These are phyloP conservation scores for Dalbergia oliveri DNA, from an alignment of 306 rosid genomes.

Conservation along the genomic window DNA sequence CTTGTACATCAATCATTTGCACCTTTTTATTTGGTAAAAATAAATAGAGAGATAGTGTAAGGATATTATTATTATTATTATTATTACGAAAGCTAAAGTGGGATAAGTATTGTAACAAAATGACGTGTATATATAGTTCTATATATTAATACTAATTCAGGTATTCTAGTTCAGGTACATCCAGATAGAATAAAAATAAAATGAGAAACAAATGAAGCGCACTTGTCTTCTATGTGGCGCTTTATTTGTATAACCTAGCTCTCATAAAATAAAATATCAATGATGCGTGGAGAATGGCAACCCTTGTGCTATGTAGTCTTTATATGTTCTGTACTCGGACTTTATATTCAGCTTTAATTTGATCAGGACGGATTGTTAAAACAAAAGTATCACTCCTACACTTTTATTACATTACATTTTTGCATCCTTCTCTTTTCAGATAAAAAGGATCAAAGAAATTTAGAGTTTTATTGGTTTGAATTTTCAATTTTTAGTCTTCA, in stretches of 20 bases:
- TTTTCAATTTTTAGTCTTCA: too few relatives aligned
- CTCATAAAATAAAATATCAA: neutral
- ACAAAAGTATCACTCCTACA: neutral
- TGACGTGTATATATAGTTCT: too few relatives aligned
- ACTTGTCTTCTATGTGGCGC: neutral
- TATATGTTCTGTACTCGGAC: neutral
- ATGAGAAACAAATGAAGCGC: neutral
- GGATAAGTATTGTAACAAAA: too few relatives aligned
- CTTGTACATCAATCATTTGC: too few relatives aligned
- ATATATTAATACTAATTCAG: too few relatives aligned
- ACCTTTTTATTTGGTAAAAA: too few relatives aligned
- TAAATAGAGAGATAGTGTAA: too few relatives aligned
- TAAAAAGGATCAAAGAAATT: neutral
- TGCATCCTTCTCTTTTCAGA: too few relatives aligned
- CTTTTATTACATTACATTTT: neutral
- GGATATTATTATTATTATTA: too few relatives aligned
- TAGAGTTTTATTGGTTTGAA: too few relatives aligned
- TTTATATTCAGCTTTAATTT: neutral
- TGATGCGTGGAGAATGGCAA: conserved; percentile 20
- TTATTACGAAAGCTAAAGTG: too few relatives aligned
- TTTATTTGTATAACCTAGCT: neutral
- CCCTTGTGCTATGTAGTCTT: neutral
- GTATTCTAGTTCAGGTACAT: neutral
- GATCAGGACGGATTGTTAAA: neutral
- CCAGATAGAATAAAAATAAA: neutral